Percentiles rank a stretch among this genome's conserved stretches.
Conservation (phyloP, 2,329 filamentous ascomycete genomes). For the Rhinocladiella similis region DNA sequence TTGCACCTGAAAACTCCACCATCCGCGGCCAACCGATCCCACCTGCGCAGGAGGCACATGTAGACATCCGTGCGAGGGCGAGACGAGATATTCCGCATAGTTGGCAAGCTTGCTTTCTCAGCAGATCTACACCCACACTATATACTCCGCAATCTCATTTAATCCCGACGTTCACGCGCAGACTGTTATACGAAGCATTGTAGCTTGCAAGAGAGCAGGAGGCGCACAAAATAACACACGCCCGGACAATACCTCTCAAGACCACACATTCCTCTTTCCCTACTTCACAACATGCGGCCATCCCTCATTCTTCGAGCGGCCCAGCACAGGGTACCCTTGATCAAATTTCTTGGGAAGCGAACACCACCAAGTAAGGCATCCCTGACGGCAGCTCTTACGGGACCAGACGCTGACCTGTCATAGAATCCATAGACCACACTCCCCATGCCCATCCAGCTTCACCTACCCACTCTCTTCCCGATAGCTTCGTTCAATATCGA, state of each 20-base stretch:
- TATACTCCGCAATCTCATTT: neutral
- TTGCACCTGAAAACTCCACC: neutral
- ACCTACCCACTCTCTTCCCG: constrained; percentile 61
- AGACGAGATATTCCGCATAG: neutral
- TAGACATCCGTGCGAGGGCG: neutral
- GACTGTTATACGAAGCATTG: neutral
- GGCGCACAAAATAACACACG: neutral
- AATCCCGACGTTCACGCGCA: too few species aligned
- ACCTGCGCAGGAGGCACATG: neutral
- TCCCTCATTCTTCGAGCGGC: constrained; percentile 41
- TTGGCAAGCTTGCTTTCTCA: neutral
- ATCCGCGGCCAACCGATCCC: neutral
- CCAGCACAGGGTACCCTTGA: constrained; percentile 47
- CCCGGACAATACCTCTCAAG: too few species aligned
- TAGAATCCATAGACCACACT: constrained; percentile 53
- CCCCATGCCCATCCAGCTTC: constrained; percentile 62
- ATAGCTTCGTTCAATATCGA: constrained; percentile 57
- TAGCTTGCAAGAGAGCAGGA: neutral
- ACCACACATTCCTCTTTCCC: neutral
- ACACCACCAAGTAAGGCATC: constrained; percentile 43
- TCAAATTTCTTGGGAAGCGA: constrained; percentile 52
- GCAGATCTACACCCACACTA: neutral
- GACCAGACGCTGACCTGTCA: constrained; percentile 3
- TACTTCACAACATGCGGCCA: constrained; percentile 40
- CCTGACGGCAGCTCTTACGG: neutral